Base-by-base conservation (phyloP, 495 filamentous ascomycete species). In the Xylaria palmicola region DNA sequence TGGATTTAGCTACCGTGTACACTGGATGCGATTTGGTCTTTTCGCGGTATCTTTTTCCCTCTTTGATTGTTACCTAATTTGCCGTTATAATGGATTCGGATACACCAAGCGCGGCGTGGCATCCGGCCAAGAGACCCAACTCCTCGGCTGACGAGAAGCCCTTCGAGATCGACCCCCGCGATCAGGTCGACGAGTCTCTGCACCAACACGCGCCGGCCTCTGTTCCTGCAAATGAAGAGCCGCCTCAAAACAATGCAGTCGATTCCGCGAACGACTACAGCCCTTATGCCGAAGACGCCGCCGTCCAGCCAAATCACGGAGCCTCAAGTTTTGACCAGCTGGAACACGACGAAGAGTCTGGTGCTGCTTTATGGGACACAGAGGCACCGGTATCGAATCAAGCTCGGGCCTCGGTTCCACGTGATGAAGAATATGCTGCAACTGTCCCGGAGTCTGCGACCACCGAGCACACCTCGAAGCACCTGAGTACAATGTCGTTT, bases 41-140 rank as follows among this genome's bases (percentile, higher is more conserved):
- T 26, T 44, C 65, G 59, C 56, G 59, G 64, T 47, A 56, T 56
- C 49, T 51, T 47, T 62, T 58, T 56, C 57, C 68, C 72, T 67
- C 68, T 69, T 61, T 47, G 40, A 37, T 47, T 62, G n/a, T 64
- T 66, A 70, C 67, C 69, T 69, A 57, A 64, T 65, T 70, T 55
- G 67, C 64, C 37, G 53, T 62, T 58, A 60, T 63, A 65, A 77
- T 79, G 74, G 55, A 71, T 60, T 72, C 71, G 61, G 74, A 75
- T 66, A 66, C 69, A 56, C 71, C 74, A 53, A 76, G 62, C 61
- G 71, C 79, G 60, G 77, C 79, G 57, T 85, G 82, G 82, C 73
- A 85, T 70, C 82, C 82, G 59, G 82, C 82, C 24, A 72, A 79
- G 67, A 81, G 79, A 81, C 82, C 82, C 57, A 75, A 83, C 60